phyloP scores from a whole-genome alignment of 2,329 filamentous ascomycete genomes.

The Didymella arachidicola region DNA sequence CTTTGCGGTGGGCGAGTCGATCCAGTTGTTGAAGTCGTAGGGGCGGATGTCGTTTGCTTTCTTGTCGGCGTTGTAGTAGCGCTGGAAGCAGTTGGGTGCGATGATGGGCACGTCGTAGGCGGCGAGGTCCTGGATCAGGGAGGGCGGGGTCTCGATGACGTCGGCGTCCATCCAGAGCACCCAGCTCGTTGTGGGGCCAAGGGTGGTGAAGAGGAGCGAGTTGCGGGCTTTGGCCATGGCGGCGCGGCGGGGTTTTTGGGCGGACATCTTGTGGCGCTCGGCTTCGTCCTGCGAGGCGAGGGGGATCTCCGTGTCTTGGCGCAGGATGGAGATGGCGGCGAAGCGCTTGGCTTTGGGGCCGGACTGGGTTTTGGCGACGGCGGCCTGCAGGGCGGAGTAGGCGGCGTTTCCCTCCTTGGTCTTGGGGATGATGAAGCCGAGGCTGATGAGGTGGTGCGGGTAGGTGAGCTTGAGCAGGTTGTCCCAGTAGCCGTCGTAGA shows the following conservation, averaged over 20 bases:
- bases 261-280: slow-evolving; percentile 89
- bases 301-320: slow-evolving; percentile 91
- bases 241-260: slow-evolving; percentile 84
- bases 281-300: slow-evolving; percentile 81
- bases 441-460: slow-evolving; percentile 90
- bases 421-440: slow-evolving; percentile 96
- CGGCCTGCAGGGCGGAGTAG: slow-evolving; percentile 80
- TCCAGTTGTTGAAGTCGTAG: slow-evolving; percentile 98
- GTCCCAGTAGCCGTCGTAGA: slow-evolving; percentile 96
- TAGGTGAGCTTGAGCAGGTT: slow-evolving; percentile 85
- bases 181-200: slow-evolving; percentile 92
- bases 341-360: slow-evolving; percentile 84
- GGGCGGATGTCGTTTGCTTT: slow-evolving; percentile 77
- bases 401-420: slow-evolving; percentile 90
- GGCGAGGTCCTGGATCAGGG: slow-evolving; percentile 90
- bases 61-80: slow-evolving; percentile 73
- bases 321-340: slow-evolving; percentile 89
- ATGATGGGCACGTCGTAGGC: slow-evolving; percentile 88
- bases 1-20: slow-evolving; percentile 82
- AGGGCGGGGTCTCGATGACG: slow-evolving; percentile 84
- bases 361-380: slow-evolving; percentile 85
- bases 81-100: slow-evolving; percentile 94
- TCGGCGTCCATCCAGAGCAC: slow-evolving; percentile 96
- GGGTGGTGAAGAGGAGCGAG: slow-evolving; percentile 90
- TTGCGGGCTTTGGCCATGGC: slow-evolving; percentile 95